Evolutionary conservation across 257 asterid species (phyloP), one percentile per base, ranked within the genome.

Genomic region (Jacaranda copaia): DNA sequence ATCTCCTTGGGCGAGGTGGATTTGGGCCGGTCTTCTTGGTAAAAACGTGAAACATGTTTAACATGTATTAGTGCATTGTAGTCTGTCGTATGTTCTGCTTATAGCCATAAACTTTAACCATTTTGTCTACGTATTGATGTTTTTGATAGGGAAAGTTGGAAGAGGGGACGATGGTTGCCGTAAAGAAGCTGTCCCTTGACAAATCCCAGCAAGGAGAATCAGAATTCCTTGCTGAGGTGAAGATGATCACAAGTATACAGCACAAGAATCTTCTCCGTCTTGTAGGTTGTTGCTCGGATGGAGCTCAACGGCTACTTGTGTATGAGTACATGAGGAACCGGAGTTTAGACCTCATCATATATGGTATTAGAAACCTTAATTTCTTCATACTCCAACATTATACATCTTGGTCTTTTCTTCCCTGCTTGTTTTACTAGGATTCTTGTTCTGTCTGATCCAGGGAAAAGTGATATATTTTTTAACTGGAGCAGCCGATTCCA

Each of bases 11-110:
- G 73, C 62, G 88, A 73, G 92, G 92, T 80, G 92, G 92, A 78
- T 88, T 88, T 48, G 92, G 92, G 20, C 90, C 92, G 5, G 92
- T 88, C 40, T 88, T 60, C 82, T 74, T 75, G 90, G 92, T 88
- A 86, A 11, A 49, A 49, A 59, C 65, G 10, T 45, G 51, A 45
- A 7, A 10, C 9, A 45, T 45, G 51, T 45, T 45, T 45, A 25
- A 0, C 32, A 25, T 25, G 32, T 25, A 25, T 25, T 25, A 25
- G 32, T 25, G 13, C 51, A 45, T 45, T 8, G 12, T 45, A 8
- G 11, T 45, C 51, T 45, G 32, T 25, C 2, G 32, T 25, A 1
- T 2, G 32, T 25, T 25, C 32, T 25, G 32, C 2, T 25, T 25
- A 25, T 25, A 25, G 32, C 32, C 32, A 45, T 45, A 12, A 8